A percentile compares a stretch with the other conserved stretches of the same genome.
Conservation (phyloP, 192 early-diverging fungal species). For the Coemansia pectinata region DNA sequence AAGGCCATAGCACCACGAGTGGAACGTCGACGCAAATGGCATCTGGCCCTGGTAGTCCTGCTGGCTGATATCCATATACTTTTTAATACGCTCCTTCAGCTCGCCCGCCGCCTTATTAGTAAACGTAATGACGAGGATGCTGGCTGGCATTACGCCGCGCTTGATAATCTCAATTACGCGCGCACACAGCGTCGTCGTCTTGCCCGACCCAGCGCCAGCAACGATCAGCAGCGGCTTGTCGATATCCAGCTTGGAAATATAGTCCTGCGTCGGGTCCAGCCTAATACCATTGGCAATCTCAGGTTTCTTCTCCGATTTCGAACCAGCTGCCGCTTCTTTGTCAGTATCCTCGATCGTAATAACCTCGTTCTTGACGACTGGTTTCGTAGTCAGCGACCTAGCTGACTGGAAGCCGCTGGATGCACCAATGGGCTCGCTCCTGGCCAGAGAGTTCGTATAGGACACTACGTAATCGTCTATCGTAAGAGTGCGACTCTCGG, state of each 20-base stretch:
- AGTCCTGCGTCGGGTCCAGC: slow-evolving; percentile 35
- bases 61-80: slow-evolving; percentile 17
- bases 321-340: not conserved
- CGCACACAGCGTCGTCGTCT: slow-evolving; percentile 50
- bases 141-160: slow-evolving; percentile 22
- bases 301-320: not conserved
- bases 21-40: slow-evolving; percentile 51
- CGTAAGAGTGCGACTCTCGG: slow-evolving; percentile 16
- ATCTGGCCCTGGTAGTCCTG: not conserved
- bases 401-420: slow-evolving; percentile 7
- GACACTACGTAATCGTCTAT: slow-evolving; percentile 43
- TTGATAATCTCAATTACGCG: slow-evolving; percentile 46
- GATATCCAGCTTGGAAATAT: slow-evolving; percentile 42
- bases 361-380: not conserved
- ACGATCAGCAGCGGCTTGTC: slow-evolving; percentile 45
- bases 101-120: slow-evolving; percentile 55
- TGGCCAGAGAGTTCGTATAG: slow-evolving; percentile 18
- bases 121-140: slow-evolving; percentile 54
- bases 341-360: not conserved
- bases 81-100: slow-evolving; percentile 35
- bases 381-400: not conserved
- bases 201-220: slow-evolving; percentile 51
- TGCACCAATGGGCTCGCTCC: not conserved
- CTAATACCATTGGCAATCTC: not conserved
- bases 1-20: slow-evolving; percentile 49